Evolutionary conservation across 108 stramenopile species (phyloP), one percentile per base, ranked within the genome.

Genomic region (Pseudonitzschia multiseries): DNA sequence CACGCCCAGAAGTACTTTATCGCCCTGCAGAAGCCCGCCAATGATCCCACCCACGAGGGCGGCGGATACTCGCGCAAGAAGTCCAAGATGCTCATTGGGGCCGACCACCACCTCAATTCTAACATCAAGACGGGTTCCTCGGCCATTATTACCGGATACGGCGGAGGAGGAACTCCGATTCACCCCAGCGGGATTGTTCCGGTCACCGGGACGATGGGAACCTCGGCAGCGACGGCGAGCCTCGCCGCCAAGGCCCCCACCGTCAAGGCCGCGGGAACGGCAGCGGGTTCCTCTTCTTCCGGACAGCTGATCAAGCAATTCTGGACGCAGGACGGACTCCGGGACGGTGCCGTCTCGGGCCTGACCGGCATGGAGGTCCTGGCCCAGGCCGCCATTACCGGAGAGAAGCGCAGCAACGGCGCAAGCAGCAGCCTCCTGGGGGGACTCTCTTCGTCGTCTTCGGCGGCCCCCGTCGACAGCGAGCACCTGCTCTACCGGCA

Each of bases 1-100:
- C 66, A 67, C 36, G 66, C 66, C 36, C 66, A 67, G 43, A 67
- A 67, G 27, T 67, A 48, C 28, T 67, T 67, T 29, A 44, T 67
- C 28, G 66, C 66, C 21, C 28, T 48, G 44, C 66, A 67, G 22
- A 67, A 67, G 28, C 66, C 66, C 24, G 20, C 21, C n/a, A 62
- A 62, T 33, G 61, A 62, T 40, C 27, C 27, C 2, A 17, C 4
- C n/a, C 18, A n/a, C 4, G 57, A 31, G 27, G 14, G 26, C 0
- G 57, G 57, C 15, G 61, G 61, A 2, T 62, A 62, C 36, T 26
- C 61, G n/a, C 61, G 61, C 32, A 62, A 62, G 15, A 62, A 62
- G 36, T 40, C 33, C 13, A 62, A 62, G 36, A 62, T 62, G 61
- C 36, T 62, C n/a, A 33, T 62, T 12, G 61, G 61, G 26, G 61